These are phyloP conservation scores for Fragilariopsis cylindrus DNA, from an alignment of 108 stramenopile genomes.

Conservation along the genomic window DNA sequence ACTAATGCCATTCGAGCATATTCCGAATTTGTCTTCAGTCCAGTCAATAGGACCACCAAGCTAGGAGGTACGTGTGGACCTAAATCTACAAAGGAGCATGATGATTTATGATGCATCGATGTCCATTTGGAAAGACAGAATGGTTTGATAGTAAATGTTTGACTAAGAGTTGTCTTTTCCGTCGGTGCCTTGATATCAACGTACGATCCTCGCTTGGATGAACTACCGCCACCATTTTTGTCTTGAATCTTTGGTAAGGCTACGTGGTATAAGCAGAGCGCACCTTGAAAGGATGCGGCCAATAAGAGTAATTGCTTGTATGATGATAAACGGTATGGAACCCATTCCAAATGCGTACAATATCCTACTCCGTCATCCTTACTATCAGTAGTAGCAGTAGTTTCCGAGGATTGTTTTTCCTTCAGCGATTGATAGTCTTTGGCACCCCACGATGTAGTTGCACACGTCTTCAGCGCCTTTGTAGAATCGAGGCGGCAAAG, in stretches of 20 bases:
- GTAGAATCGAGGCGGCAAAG: conserved; percentile 49
- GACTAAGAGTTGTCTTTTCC: conserved; percentile 32
- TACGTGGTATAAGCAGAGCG: conserved; percentile 73
- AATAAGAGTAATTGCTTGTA: conserved; percentile 49
- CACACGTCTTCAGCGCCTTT: conserved; percentile 11
- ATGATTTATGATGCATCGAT: conserved; percentile 15
- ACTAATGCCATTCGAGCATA: conserved; percentile 28
- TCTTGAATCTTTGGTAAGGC: conserved; percentile 39
- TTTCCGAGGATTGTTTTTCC: background rate
- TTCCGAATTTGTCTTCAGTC: conserved; percentile 24
- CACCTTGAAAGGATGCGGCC: conserved; percentile 71
- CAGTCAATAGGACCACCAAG: conserved; percentile 25
- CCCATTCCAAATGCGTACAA: conserved; percentile 70
- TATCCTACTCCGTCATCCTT: conserved; percentile 18
- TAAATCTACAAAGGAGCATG: conserved; percentile 37
- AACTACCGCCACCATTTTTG: background rate
- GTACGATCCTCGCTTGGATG: conserved; percentile 14
- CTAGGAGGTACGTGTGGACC: conserved; percentile 44
- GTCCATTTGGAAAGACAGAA: conserved; percentile 33
- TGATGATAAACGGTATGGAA: conserved; percentile 38
- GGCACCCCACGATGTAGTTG: conserved; percentile 1
- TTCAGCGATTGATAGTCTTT: background rate
- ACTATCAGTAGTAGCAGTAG: background rate
- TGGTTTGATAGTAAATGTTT: conserved; percentile 31
- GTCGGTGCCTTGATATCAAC: conserved; percentile 17